Base-by-base conservation (phyloP, 257 asterid species). In the Plantago ovata region DNA sequence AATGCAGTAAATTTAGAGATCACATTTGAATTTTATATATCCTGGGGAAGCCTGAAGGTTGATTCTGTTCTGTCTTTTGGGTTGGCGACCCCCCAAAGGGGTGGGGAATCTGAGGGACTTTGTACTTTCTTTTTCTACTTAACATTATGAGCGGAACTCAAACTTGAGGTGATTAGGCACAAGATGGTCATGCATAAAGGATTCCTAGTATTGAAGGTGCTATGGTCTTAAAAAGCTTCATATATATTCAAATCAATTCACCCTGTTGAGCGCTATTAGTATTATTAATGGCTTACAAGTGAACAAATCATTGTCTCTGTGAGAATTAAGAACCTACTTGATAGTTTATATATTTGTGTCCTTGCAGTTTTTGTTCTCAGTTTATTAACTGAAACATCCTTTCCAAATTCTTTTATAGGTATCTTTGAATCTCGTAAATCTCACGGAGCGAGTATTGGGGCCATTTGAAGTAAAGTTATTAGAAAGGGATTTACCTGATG, bases 391-490 rank as follows among this genome's bases (percentile, higher is more conserved):
- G 15, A 21, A 48, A 64, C 62, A 13, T 72, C 52, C 36, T 47
- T 45, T 58, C 44, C 51, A 7, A 40, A 45, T 58, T 21, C 54
- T 62, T 60, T 40, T 64, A 23, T 58, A 92, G 98, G 83, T 82
- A 61, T 80, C 71, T 61, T 78, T 88, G 77, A 75, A 79, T 55
- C 93, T 92, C 47, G 43, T 68, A 60, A 92, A 88, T 73, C 79
- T 78, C 85, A 82, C 94, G 12, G 98, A 92, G 50, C 81, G 94
- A 54, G 75, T 83, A 46, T 72, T 92, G 72, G 98, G 98, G 9
- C 96, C 98, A 46, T 88, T 92, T 67, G 89, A 88, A 79, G 89
- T 88, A 65, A 80, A 87, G 88, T 36, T 87, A 67, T 79, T 95
- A 28, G 90, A 85, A 68, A 72, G 77, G 48, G 93, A 79, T 72